Conservation (phyloP, 352 stramenopile genomes). For the Globisporangium splendens region DNA sequence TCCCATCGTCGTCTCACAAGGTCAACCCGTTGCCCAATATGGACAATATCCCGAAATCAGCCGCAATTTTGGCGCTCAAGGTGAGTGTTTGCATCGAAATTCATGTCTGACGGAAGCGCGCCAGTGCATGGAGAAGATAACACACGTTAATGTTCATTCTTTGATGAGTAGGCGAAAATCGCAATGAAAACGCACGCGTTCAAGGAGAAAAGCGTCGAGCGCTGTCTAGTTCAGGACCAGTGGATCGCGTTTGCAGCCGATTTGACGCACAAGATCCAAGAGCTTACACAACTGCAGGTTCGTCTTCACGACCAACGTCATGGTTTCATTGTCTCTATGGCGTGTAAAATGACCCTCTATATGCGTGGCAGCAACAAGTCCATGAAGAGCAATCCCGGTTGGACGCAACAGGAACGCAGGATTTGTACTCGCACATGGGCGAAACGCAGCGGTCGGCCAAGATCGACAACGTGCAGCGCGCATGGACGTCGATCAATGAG, state of each 20-base stretch:
- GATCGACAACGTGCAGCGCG: conserved; percentile 16
- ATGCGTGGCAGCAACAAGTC: conserved; percentile 25
- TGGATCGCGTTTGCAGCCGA: conserved; percentile 32
- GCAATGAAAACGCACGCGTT: conserved; percentile 38
- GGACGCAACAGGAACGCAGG: conserved; percentile 20
- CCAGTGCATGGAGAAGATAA: too few species aligned
- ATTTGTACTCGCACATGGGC: conserved; percentile 31
- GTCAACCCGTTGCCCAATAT: conserved; percentile 3
- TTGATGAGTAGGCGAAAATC: conserved; percentile 26
- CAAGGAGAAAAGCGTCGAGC: conserved; percentile 32
- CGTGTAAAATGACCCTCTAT: too few species aligned
- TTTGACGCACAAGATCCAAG: conserved; percentile 35
- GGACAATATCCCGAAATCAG: conserved; percentile 1
- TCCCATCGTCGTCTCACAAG: conserved; percentile 9
- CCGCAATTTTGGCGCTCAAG: conserved; percentile 18
- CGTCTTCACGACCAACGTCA: not conserved
- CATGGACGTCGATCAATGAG: conserved; percentile 31
- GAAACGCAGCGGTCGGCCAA: conserved; percentile 21
- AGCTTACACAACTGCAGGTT: conserved; percentile 29
- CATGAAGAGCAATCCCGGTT: conserved; percentile 39
- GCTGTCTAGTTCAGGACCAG: conserved; percentile 35
- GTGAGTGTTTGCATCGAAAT: not conserved
- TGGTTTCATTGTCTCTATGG: too few species aligned
- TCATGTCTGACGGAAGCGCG: too few species aligned
- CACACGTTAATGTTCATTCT: conserved; percentile 13